These are phyloP conservation scores for Cladosporium sp. DNA, from an alignment of 2,329 filamentous ascomycete genomes.

Conservation along the genomic window DNA sequence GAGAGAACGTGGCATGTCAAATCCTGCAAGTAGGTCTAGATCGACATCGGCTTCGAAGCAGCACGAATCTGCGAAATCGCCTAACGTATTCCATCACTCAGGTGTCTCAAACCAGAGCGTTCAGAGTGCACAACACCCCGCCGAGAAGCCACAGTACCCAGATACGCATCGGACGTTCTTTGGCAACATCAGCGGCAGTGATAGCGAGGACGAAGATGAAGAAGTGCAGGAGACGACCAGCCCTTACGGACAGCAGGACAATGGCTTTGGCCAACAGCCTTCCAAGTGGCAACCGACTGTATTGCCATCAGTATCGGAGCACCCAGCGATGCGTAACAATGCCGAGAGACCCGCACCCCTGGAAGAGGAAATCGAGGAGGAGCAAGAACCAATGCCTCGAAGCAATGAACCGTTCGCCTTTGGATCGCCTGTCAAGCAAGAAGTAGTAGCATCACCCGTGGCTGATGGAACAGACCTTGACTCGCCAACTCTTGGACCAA, in stretches of 20 bases:
- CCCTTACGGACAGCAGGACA: slow-evolving; percentile 19
- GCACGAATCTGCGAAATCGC: slow-evolving; percentile 31
- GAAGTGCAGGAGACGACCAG: slow-evolving; percentile 17
- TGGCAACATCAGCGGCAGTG: slow-evolving; percentile 35
- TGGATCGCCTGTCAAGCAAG: background rate
- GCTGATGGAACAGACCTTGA: slow-evolving; percentile 3
- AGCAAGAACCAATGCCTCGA: background rate
- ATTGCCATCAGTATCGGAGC: slow-evolving; percentile 32
- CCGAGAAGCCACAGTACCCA: slow-evolving; percentile 17
- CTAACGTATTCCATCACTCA: slow-evolving; percentile 45
- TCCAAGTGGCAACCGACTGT: slow-evolving; percentile 29
- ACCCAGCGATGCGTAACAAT: slow-evolving; percentile 31
- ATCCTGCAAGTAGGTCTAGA: slow-evolving; percentile 22
- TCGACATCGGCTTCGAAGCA: slow-evolving; percentile 29
- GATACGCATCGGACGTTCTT: slow-evolving; percentile 37
- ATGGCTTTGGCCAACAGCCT: slow-evolving; percentile 22
- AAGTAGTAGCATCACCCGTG: background rate
- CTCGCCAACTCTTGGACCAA: slow-evolving; percentile 75
- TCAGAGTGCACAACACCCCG: background rate
- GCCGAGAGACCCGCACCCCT: slow-evolving; percentile 13
- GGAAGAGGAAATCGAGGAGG: slow-evolving; percentile 26
- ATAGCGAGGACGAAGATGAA: slow-evolving; percentile 38
- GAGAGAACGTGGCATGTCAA: slow-evolving; percentile 18
- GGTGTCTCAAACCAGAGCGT: slow-evolving; percentile 26
- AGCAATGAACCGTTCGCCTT: background rate